phyloP scores from a whole-genome alignment of 192 early-diverging fungal genomes.

The Gamsiella multidivaricata region DNA sequence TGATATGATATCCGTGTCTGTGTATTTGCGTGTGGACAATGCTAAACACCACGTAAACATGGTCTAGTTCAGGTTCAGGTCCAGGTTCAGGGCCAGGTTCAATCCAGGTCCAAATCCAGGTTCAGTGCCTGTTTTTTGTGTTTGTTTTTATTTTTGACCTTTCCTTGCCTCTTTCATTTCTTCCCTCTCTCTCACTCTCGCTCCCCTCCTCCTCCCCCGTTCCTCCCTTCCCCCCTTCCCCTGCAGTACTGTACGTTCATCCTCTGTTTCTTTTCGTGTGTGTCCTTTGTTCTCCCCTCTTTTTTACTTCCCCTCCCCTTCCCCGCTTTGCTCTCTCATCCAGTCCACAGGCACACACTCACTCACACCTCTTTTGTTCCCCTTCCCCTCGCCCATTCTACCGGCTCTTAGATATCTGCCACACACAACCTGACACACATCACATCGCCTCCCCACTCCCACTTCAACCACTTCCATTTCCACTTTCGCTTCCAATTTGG shows the following conservation, averaged over 20 bases:
- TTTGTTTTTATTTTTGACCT: slow-evolving; percentile 16
- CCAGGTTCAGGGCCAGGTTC: no score
- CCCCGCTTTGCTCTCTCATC: neutral
- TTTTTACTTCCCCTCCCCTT: neutral
- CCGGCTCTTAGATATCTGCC: no score
- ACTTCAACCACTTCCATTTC: neutral
- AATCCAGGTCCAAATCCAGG: neutral
- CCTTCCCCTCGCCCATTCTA: no score
- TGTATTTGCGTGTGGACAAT: no score
- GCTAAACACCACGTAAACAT: no score
- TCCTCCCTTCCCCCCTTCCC: neutral
- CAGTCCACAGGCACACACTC: neutral
- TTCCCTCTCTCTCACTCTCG: neutral
- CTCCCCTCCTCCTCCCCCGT: neutral
- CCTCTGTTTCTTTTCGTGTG: neutral
- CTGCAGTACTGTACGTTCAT: neutral
- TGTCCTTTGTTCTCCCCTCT: neutral
- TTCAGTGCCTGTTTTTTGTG: slow-evolving; percentile 9
- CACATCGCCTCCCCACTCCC: neutral
- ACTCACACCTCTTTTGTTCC: no score
- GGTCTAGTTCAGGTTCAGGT: no score
- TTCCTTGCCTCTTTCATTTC: neutral
- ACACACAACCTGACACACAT: slow-evolving; percentile 2
- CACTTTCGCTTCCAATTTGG: neutral
- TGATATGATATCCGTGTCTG: no score